A percentile compares a stretch with the other conserved stretches of the same genome.
Evolutionary conservation across 1,139 yeast genomes (phyloP).

Genomic region (Wickerhamomyces sp.): DNA sequence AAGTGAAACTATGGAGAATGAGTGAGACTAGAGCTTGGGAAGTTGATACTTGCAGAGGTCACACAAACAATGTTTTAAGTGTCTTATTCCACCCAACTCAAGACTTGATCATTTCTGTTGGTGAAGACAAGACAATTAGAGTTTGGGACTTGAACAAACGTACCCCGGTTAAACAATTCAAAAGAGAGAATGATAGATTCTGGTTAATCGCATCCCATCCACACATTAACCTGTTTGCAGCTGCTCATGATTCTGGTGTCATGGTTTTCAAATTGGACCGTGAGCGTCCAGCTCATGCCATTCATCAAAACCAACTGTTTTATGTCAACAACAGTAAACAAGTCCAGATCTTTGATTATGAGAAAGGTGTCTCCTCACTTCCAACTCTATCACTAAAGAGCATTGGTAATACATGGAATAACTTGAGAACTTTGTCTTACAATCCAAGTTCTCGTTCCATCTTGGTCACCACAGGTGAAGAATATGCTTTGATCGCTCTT

Average conservation of each 20-base stretch:
- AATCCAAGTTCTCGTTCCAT: conserved; percentile 90
- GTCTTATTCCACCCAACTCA: conserved; percentile 92
- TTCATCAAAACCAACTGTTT: conserved; percentile 64
- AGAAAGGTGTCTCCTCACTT: conserved; percentile 52
- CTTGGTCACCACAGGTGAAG: conserved; percentile 71
- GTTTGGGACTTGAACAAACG: conserved; percentile 96
- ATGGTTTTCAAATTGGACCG: conserved; percentile 97
- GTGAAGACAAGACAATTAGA: conserved; percentile 96
- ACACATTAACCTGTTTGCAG: conserved; percentile 83
- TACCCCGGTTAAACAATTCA: conserved; percentile 89
- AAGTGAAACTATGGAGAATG: conserved; percentile 97
- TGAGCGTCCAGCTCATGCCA: conserved; percentile 88
- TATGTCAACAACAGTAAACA: conserved; percentile 84
- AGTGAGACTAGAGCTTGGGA: conserved; percentile 99
- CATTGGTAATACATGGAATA: conserved; percentile 81
- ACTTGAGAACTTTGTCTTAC: conserved; percentile 79
- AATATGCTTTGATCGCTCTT: conserved; percentile 69
- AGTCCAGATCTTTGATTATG: conserved; percentile 73
- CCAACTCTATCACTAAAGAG: conserved; percentile 83
- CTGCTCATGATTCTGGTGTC: conserved; percentile 96
- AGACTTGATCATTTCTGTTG: conserved; percentile 86
- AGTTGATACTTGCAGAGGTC: conserved; percentile 97
- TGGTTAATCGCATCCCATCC: conserved; percentile 94
- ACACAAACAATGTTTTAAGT: conserved; percentile 86
- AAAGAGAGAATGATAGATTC: conserved; percentile 91